Evolutionary conservation across 352 stramenopile species (phyloP).

Genomic region (Thraustotheca clavata): DNA sequence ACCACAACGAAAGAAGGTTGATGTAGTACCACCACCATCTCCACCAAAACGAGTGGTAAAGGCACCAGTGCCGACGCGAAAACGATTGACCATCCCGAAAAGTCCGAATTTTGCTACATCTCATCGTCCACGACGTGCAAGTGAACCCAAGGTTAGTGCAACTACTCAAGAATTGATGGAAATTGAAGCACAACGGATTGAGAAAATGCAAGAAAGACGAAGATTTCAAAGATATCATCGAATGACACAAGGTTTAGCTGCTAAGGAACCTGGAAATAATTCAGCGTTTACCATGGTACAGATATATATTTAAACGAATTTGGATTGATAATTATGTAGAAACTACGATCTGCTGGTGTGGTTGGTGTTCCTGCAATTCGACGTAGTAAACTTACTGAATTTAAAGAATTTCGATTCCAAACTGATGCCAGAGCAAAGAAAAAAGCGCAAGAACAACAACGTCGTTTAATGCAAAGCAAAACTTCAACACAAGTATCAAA

Average conservation of each 20-base stretch:
- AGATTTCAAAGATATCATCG: constrained; percentile 11
- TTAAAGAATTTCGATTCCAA: constrained; percentile 12
- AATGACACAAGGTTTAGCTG: constrained; percentile 1
- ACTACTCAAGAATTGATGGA: constrained; percentile 15
- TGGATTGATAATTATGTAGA: background rate
- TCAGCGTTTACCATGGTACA: constrained; percentile 12
- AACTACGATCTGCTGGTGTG: constrained; percentile 15
- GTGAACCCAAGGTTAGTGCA: constrained; percentile 1
- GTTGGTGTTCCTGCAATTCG: constrained; percentile 15
- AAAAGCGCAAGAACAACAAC: too few species aligned
- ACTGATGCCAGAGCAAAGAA: background rate
- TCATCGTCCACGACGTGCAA: background rate
- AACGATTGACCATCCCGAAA: constrained; percentile 6
- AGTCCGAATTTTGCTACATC: constrained; percentile 15
- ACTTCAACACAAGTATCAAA: too few species aligned
- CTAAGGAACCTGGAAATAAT: background rate
- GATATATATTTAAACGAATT: background rate
- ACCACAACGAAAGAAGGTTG: background rate
- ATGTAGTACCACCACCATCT: background rate
- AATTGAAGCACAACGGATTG: constrained; percentile 5
- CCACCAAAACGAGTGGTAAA: background rate
- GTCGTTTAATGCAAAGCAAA: too few species aligned
- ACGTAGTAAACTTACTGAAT: constrained; percentile 9
- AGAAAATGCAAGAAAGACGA: constrained; percentile 13
- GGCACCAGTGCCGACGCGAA: background rate